These are phyloP conservation scores for Hordeum pubiflorum DNA, from an alignment of 202 grass and related monocot genomes.

Conservation along the genomic window DNA sequence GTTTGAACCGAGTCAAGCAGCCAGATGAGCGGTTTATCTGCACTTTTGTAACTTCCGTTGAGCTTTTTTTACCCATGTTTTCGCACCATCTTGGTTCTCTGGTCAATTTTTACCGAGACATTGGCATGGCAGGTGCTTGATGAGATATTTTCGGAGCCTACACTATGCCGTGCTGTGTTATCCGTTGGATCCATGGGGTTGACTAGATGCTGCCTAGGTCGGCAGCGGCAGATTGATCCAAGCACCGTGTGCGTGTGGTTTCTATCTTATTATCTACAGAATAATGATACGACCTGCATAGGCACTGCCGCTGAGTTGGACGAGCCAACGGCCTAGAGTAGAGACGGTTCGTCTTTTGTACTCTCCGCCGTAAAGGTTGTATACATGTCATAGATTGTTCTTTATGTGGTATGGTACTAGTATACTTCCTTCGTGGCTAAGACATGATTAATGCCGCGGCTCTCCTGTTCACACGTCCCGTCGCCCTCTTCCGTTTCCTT, in stretches of 20 bases:
- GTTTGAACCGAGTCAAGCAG: neutral
- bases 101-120: neutral
- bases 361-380: neutral
- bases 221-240: neutral
- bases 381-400: neutral
- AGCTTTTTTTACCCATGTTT: neutral
- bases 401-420: too few species aligned
- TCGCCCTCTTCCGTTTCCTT: neutral
- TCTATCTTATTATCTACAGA: too few species aligned
- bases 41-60: neutral
- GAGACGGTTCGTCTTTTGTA: neutral
- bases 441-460: neutral
- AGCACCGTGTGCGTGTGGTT: neutral
- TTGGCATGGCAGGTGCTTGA: neutral
- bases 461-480: neutral
- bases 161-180: neutral
- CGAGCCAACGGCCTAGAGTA: neutral
- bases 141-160: neutral
- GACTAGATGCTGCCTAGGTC: neutral
- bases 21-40: neutral
- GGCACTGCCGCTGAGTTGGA: neutral
- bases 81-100: neutral
- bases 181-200: neutral
- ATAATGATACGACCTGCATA: neutral
- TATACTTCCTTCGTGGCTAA: slow-evolving; percentile 10